Evolutionary conservation across 768 basidiomycete genomes (phyloP).

Genomic region (Russula olivacea): DNA sequence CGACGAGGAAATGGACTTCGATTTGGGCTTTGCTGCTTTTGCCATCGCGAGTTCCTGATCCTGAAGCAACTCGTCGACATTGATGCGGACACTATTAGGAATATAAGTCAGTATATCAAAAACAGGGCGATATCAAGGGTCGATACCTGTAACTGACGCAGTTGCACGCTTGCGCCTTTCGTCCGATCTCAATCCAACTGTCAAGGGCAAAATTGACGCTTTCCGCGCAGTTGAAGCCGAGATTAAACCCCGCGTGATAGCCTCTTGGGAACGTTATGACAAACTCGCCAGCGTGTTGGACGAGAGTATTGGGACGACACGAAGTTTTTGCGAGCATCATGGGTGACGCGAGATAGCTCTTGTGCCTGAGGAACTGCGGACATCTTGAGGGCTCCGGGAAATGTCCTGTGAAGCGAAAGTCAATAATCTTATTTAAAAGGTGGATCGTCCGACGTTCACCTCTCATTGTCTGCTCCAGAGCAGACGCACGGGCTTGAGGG

Average conservation of each 20-base stretch:
- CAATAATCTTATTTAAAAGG: neutral
- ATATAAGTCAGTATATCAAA: constrained; percentile 18
- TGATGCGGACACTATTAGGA: constrained; percentile 73
- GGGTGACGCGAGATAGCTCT: constrained; percentile 91
- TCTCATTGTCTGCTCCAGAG: constrained; percentile 87
- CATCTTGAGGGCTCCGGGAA: constrained; percentile 83
- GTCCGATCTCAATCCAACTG: constrained; percentile 86
- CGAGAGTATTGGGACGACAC: constrained; percentile 77
- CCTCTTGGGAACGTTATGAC: constrained; percentile 93
- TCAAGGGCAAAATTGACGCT: constrained; percentile 96
- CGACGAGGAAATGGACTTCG: constrained; percentile 24
- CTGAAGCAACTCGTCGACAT: constrained; percentile 78
- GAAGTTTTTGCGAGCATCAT: constrained; percentile 71
- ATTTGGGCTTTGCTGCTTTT: constrained; percentile 20
- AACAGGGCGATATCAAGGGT: neutral
- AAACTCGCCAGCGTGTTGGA: constrained; percentile 93
- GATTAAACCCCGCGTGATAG: constrained; percentile 95
- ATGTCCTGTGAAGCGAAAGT: constrained; percentile 47
- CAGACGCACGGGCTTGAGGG: constrained; percentile 75
- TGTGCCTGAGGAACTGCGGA: constrained; percentile 93
- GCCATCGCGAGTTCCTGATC: constrained; percentile 53
- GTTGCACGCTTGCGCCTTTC: constrained; percentile 68
- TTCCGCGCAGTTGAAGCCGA: constrained; percentile 95
- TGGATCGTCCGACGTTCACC: constrained; percentile 39
- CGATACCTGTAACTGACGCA: constrained; percentile 68